Evolutionary conservation across 306 rosid species (phyloP), one percentile per base, ranked within the genome.

Genomic region (Senna siamea): DNA sequence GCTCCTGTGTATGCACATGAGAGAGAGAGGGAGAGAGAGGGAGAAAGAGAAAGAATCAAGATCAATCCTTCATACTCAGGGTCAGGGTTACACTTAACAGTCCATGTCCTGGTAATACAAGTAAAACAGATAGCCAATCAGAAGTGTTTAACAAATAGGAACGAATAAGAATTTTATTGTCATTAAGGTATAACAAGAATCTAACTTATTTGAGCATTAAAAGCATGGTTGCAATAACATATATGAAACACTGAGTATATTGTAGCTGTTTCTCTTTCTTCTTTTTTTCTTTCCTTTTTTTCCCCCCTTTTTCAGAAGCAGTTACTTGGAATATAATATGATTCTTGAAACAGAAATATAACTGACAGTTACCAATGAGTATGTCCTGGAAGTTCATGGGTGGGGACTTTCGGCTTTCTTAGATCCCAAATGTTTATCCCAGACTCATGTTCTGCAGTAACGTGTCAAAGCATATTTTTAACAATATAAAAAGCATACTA

Each of bases 361-460:
- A 41, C 47, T 71, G 66, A 44, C 13, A 55, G 28, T 69, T 94
- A 94, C 99, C 99, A 92, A 85, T 95, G 99, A 68, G 96, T 87
- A 71, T 95, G 99, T 66, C 99, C 98, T 15, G 90, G 92, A 83
- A 95, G 92, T 82, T 92, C 96, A 67, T 86, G 96, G 85, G 85
- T 73, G 23, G 96, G 93, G 75, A 84, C 68, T 66, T 88, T 85
- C 20, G 92, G 89, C 73, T 87, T 90, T 83, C 99, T 90, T 74
- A 92, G 87, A 85, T 95, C 99, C 98, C 99, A 95, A 30, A 90
- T 82, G 74, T 78, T 89, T 69, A 95, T 87, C 68, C 99, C 97
- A 67, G 92, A 92, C 81, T 92, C 98, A 66, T 92, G 90, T 69
- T 87, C 96, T 64, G 97, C 90, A 50, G 95, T 95, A 67, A 92